Evolutionary conservation across 441 rosid species (phyloP).

Genomic region (Gossypium davidsonii): DNA sequence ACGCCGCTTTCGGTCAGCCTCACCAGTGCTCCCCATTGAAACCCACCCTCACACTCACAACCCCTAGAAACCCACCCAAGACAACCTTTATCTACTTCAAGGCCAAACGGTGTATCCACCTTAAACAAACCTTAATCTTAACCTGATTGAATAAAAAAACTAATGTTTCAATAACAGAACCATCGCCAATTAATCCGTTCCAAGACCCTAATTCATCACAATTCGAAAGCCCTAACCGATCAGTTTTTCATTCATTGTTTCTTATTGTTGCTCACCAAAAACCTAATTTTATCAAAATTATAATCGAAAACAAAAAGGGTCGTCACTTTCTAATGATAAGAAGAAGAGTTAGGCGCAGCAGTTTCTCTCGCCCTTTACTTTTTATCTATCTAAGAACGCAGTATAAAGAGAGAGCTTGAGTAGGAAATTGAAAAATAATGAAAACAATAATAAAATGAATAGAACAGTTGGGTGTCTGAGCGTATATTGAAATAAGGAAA

Average conservation of each 20-base stretch:
- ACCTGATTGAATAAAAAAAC: background rate
- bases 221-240: constrained; percentile 15
- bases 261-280: constrained; percentile 11
- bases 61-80: constrained; percentile 36
- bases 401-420: constrained; percentile 10
- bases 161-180: background rate
- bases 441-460: background rate
- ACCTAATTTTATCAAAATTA: constrained; percentile 24
- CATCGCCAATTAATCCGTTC: constrained; percentile 2
- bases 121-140: background rate
- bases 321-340: background rate
- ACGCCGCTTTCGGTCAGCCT: constrained; percentile 87
- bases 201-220: constrained; percentile 34
- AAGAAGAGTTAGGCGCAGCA: background rate
- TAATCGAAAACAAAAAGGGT: constrained; percentile 5
- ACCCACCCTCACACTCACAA: constrained; percentile 25
- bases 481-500: background rate
- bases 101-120: background rate
- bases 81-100: constrained; percentile 32
- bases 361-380: background rate
- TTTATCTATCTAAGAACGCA: background rate
- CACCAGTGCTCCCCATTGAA: constrained; percentile 89
- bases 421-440: constrained; percentile 8
- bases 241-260: constrained; percentile 15
- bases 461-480: background rate